These are phyloP conservation scores for Asclepias syriaca DNA, from an alignment of 257 asterid genomes.

Conservation along the genomic window DNA sequence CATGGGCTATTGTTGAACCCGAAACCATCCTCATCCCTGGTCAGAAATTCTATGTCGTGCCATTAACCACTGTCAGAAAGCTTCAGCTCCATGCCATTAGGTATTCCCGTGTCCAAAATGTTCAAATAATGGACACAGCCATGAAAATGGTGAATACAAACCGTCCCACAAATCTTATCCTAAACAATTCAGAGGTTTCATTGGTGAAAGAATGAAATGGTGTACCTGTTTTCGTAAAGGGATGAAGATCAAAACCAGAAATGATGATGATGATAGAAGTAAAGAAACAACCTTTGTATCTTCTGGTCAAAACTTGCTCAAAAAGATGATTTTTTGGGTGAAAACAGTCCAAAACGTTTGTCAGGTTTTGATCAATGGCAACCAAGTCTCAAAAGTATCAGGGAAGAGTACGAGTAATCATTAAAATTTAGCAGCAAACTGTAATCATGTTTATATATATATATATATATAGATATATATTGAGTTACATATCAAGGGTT, in stretches of 20 bases:
- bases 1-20: conserved; percentile 48
- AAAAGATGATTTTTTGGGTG: not conserved
- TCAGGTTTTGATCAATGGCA: conserved; percentile 28
- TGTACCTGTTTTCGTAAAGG: conserved; percentile 18
- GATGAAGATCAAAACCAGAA: conserved; percentile 12
- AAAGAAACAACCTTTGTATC: conserved; percentile 12
- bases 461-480: no score
- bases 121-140: conserved; percentile 12
- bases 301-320: conserved; percentile 9
- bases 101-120: conserved; percentile 15
- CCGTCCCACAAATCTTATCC: not conserved
- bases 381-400: conserved; percentile 21
- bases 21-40: conserved; percentile 53
- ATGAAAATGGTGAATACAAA: conserved; percentile 5
- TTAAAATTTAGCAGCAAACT: not conserved
- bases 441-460: not conserved
- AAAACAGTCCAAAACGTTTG: conserved; percentile 15
- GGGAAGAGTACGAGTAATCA: conserved; percentile 14
- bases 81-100: conserved; percentile 32
- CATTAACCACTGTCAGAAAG: conserved; percentile 45
- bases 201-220: not conserved
- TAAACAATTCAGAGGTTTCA: not conserved
- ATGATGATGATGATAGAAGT: not conserved
- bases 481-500: not conserved
- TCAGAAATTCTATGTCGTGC: conserved; percentile 53